Evolutionary conservation across 202 grass and related monocot genomes (phyloP).

Genomic region (Dendrocalamus latiflorus): DNA sequence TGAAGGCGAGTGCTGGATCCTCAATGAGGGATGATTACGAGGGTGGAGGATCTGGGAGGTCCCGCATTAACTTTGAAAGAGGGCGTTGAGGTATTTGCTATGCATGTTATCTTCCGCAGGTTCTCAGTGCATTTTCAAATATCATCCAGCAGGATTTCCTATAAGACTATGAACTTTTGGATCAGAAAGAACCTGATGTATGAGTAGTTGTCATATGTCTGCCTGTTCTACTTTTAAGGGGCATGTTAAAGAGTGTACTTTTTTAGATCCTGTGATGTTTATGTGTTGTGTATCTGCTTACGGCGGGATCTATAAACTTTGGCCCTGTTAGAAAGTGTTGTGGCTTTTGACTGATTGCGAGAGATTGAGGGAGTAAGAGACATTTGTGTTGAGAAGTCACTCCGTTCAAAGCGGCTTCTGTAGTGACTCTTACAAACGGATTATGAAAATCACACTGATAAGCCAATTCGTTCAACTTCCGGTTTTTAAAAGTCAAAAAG

Average conservation of each 20-base stretch:
- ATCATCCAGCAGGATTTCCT: background rate
- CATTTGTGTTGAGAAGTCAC: too few species aligned
- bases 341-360: too few species aligned
- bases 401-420: too few species aligned
- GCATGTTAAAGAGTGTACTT: background rate
- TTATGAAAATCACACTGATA: too few species aligned
- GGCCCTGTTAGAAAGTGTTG: too few species aligned
- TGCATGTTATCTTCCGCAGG: background rate
- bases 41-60: conserved; percentile 74
- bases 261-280: conserved; percentile 15
- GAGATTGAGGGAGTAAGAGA: too few species aligned
- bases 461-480: too few species aligned
- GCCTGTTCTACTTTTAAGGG: background rate
- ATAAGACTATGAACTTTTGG: background rate
- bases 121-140: conserved; percentile 9
- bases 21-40: conserved; percentile 78
- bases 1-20: conserved; percentile 85
- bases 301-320: conserved; percentile 2
- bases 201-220: background rate
- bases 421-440: too few species aligned
- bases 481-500: too few species aligned
- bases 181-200: conserved; percentile 5
- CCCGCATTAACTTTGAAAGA: conserved; percentile 75
- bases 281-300: conserved; percentile 16
- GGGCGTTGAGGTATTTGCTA: conserved; percentile 42